Conservation (phyloP, 768 basidiomycete species). For the Trametes villosa region DNA sequence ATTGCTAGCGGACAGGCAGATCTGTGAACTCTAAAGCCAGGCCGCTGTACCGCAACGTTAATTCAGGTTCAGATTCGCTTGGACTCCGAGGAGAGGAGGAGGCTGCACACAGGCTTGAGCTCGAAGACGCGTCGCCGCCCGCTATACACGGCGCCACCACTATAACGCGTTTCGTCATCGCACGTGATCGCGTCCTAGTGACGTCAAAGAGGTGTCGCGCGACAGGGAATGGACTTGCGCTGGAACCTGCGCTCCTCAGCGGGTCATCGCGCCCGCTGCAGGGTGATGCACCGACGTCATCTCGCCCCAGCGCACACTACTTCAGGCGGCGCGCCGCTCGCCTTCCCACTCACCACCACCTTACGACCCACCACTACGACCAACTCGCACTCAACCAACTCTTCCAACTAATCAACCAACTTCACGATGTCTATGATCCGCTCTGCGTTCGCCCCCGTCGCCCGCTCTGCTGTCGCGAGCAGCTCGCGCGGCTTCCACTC, state of each 20-base stretch:
- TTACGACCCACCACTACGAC: not conserved
- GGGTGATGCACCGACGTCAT: slow-evolving; percentile 22
- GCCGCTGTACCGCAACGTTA: too few relatives aligned
- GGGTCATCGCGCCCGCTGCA: not conserved
- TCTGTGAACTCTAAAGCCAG: too few relatives aligned
- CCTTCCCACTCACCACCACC: not conserved
- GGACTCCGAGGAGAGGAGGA: too few relatives aligned
- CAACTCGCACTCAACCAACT: not conserved
- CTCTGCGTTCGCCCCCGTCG: slow-evolving; percentile 27
- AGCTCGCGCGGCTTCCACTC: slow-evolving; percentile 34
- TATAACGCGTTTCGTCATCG: not conserved
- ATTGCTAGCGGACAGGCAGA: too few relatives aligned
- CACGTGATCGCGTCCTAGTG: slow-evolving; percentile 15
- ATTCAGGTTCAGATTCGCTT: too few relatives aligned
- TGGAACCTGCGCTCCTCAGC: slow-evolving; percentile 5
- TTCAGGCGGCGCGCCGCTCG: not conserved
- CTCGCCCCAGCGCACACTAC: not conserved
- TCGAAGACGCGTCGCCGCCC: not conserved
- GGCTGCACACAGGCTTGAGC: too few relatives aligned
- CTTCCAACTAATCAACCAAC: not conserved
- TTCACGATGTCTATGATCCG: slow-evolving; percentile 35
- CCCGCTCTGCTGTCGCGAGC: slow-evolving; percentile 25
- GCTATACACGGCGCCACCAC: too few relatives aligned
- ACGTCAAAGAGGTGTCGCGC: not conserved
- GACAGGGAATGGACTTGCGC: slow-evolving; percentile 4